Evolutionary conservation across 257 asterid species (phyloP).

Genomic region (Rauvolfia tetraphylla): DNA sequence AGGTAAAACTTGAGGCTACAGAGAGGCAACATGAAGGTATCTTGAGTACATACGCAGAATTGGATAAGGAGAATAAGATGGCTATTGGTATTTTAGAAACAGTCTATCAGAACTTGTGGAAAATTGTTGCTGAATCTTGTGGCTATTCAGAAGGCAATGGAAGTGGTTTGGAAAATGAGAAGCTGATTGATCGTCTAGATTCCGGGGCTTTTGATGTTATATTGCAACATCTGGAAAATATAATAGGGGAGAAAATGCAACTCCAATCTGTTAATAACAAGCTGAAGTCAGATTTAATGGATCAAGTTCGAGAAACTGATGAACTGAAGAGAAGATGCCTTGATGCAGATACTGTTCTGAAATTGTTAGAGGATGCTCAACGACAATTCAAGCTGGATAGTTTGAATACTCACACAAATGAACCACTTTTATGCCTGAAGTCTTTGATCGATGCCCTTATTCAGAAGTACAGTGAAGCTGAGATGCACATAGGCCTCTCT

Average conservation of each 20-base stretch:
- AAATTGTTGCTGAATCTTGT: slow-evolving; percentile 37
- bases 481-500: slow-evolving; percentile 42
- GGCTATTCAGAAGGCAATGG: slow-evolving; percentile 38
- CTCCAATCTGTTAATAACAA: slow-evolving; percentile 51
- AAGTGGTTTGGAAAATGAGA: slow-evolving; percentile 32
- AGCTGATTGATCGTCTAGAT: slow-evolving; percentile 42
- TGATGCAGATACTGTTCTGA: slow-evolving; percentile 43
- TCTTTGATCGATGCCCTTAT: slow-evolving; percentile 54
- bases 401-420: slow-evolving; percentile 28
- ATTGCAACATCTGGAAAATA: slow-evolving; percentile 46
- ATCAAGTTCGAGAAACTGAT: slow-evolving; percentile 44
- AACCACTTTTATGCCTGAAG: slow-evolving; percentile 54
- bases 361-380: slow-evolving; percentile 55
- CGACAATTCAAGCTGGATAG: slow-evolving; percentile 52
- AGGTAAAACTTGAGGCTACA: slow-evolving; percentile 52
- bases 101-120: slow-evolving; percentile 46
- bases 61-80: slow-evolving; percentile 35
- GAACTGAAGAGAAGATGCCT: slow-evolving; percentile 49
- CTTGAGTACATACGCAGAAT: slow-evolving; percentile 35
- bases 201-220: slow-evolving; percentile 40
- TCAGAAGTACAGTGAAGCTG: slow-evolving; percentile 58
- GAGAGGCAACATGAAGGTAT: slow-evolving; percentile 40
- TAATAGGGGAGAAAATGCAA: slow-evolving; percentile 48
- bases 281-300: slow-evolving; percentile 53
- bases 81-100: slow-evolving; percentile 40